Evolutionary conservation across 1,284 basidiomycete species (phyloP).

Genomic region (Trichosporon asahii): DNA sequence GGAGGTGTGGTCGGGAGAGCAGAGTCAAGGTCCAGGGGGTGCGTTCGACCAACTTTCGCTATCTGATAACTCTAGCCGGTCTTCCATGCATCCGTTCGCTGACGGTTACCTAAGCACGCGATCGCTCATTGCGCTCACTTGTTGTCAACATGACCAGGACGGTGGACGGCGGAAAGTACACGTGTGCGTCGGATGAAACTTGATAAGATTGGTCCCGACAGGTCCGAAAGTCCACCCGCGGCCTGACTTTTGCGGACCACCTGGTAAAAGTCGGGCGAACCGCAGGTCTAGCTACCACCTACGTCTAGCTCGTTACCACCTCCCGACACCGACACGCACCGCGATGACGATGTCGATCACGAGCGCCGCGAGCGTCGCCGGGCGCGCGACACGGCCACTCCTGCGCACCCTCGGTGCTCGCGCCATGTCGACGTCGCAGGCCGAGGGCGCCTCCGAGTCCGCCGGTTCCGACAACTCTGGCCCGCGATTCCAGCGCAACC

Average conservation of each 20-base stretch:
- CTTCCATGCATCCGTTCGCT: neutral
- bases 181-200: neutral
- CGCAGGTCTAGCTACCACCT: neutral
- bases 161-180: neutral
- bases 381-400: neutral
- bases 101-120: neutral
- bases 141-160: neutral
- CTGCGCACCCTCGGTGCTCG: neutral
- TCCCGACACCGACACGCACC: neutral
- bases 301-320: too few species aligned
- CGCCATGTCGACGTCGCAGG: constrained; percentile 15
- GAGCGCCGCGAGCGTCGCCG: neutral
- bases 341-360: neutral
- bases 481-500: too few species aligned
- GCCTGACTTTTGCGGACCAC: constrained; percentile 10
- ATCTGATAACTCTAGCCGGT: constrained; percentile 14
- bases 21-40: neutral
- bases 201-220: neutral
- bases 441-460: neutral
- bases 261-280: constrained; percentile 19
- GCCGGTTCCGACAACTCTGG: too few species aligned
- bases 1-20: neutral
- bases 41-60: neutral
- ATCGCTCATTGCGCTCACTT: too few species aligned
- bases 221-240: constrained; percentile 7